Base-by-base conservation (phyloP, 2,329 filamentous ascomycete genomes). In the Talaromyces sp. region DNA sequence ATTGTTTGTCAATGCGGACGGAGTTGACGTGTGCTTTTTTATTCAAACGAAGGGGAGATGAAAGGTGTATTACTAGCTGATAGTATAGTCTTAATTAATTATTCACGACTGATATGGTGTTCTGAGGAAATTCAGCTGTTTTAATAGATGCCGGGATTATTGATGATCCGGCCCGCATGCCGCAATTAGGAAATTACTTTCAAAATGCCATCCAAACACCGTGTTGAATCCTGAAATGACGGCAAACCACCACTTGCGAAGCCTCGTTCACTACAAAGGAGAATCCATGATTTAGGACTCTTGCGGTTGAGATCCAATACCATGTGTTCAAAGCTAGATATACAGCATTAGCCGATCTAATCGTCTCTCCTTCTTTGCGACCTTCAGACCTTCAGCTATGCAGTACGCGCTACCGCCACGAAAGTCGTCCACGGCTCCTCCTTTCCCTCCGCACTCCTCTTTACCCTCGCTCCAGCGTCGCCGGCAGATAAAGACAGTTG, bases 361-460 rank as follows among this genome's bases (percentile, higher is more conserved):
- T 52, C 27, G 24, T 19, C 48, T 52, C 14, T 29, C 29, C 24
- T 19, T 27, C 48, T 31, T 21, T 29, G 27, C 27, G 27, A 29
- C 27, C 3, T 17, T 29, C 5, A 7, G 48, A 29, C 10, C 48
- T 21, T 8, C 48, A 54, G 41, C 60, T 67, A 94, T 96, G 91
- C 92, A 96, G 75, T 92, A 93, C 81, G 91, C 92, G 65, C 87
- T 95, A 68, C 92, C 92, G 59, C 85, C 91, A 69, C 88, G 92
- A 75, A 96, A 93, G 78, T 86, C 84, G 70, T 93, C 90, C 65
- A 86, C 88, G 71, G 85, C 89, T 66, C 85, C 87, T 65, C 87
- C 88, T 31, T 93, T 58, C 43, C 52, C 90, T 76, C 81, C 65
- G 78, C 85, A 69, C 77, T 69, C 75, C 26, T 71, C 75, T 54